Evolutionary conservation across 805 yeast species (phyloP), one percentile per base, ranked within the genome.

Genomic region (Candida anglica): DNA sequence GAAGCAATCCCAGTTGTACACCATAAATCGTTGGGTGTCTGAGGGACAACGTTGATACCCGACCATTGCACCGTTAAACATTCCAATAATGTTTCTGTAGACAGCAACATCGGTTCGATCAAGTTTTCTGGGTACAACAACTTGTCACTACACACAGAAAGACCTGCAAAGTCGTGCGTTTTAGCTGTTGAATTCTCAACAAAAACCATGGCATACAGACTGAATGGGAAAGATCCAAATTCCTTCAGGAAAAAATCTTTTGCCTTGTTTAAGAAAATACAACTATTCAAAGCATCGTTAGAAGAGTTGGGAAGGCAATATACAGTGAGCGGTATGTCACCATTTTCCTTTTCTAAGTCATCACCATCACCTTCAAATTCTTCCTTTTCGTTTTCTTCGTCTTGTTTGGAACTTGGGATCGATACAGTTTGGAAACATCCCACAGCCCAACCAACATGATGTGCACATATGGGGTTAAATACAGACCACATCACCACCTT

Each of bases 381-480:
- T 5, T 53, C 58, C 5, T 50, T 49, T 18, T 71, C 68, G 11
- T 59, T 60, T 5, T 45, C 53, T 4, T 34, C 28, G 3, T 42
- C 46, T 15, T 46, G 52, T 10, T 53, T 63, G 19, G 60, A 47
- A 28, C 70, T 75, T 6, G 78, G 56, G 19, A 87, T 47, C 0
- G 78, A 75, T 2, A 78, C 62, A 34, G 75, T 74, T 27, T 80
- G 79, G 54, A 91, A 93, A 2, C 95, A 81, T 0, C 98, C 98
- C 3, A 88, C 75, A 0, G 95, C 89, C 81, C 95, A 93, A 0
- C 98, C 98, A 15, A 93, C 69, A 56, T 91, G 97, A 46, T 89
- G 97, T 1, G 98, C 86, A 23, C 95, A 81, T 1, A 87, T 83
- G 1, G 98, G 96, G 36, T 81, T 85, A 50, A 80, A 81, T 6